Evolutionary conservation across 2,329 filamentous ascomycete genomes (phyloP).

Genomic region (Beauveria bassiana): DNA sequence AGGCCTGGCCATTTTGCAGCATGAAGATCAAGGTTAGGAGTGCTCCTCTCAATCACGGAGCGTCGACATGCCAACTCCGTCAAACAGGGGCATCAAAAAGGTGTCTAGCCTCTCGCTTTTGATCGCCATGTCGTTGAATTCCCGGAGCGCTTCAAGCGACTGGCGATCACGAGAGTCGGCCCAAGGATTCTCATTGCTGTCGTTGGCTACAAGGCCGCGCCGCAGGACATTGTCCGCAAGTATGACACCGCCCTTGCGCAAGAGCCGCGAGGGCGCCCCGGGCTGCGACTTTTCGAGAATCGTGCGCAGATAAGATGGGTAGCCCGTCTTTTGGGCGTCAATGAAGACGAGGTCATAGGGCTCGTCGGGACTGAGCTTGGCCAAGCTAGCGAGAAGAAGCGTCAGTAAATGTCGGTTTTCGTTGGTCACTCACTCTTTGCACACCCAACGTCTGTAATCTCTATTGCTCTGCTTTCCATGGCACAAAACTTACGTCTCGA

Average conservation of each 20-base stretch:
- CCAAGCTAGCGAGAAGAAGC: slow-evolving; percentile 19
- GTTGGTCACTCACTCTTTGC: too few species aligned
- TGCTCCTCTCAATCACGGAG: slow-evolving; percentile 27
- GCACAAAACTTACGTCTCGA: slow-evolving; percentile 32
- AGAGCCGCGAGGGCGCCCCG: slow-evolving; percentile 29
- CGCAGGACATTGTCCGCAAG: slow-evolving; percentile 48
- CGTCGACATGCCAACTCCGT: slow-evolving; percentile 32
- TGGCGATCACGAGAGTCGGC: slow-evolving; percentile 13
- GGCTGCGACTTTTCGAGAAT: slow-evolving; percentile 37
- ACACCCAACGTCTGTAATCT: too few species aligned
- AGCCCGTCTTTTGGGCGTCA: slow-evolving; percentile 46
- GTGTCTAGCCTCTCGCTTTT: slow-evolving; percentile 29
- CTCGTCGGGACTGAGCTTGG: slow-evolving; percentile 25
- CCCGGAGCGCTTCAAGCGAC: slow-evolving; percentile 22
- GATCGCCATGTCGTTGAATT: slow-evolving; percentile 28
- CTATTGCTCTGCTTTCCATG: background rate
- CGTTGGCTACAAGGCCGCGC: slow-evolving; percentile 38
- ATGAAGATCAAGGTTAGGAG: too few species aligned
- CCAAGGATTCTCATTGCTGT: slow-evolving; percentile 29
- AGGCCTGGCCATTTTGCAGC: background rate
- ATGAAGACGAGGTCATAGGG: slow-evolving; percentile 49
- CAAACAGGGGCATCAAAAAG: slow-evolving; percentile 35
- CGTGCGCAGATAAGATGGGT: slow-evolving; percentile 38
- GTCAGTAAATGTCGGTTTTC: background rate
- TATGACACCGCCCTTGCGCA: slow-evolving; percentile 42